A percentile compares a stretch with the other conserved stretches of the same genome.
Evolutionary conservation across 352 stramenopile genomes (phyloP).

Genomic region (Globisporangium sylvaticum): DNA sequence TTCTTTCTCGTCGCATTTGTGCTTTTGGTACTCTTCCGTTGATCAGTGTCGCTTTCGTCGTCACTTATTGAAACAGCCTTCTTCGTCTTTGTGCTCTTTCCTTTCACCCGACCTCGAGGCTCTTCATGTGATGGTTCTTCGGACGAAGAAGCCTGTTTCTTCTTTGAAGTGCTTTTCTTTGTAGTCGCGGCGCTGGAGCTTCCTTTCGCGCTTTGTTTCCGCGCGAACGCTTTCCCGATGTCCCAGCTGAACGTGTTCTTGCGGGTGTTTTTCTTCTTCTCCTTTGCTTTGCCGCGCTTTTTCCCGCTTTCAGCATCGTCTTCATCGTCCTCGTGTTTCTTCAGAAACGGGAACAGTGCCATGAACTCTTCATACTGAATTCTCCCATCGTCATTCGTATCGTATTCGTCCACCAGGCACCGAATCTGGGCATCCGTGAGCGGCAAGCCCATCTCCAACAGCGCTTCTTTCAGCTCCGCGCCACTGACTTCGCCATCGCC

Average conservation of each 20-base stretch:
- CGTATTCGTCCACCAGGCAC: conserved; percentile 63
- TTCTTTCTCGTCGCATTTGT: not conserved
- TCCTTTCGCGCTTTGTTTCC: conserved; percentile 35
- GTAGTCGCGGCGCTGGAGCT: conserved; percentile 1
- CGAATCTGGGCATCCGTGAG: conserved; percentile 62
- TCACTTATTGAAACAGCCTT: not conserved
- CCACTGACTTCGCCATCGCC: conserved; percentile 49
- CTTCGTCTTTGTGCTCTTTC: conserved; percentile 6
- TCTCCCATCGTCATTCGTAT: conserved; percentile 49
- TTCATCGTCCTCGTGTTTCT: conserved; percentile 3
- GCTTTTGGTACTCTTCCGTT: not conserved
- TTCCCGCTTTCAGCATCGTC: conserved; percentile 10
- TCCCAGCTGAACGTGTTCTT: conserved; percentile 73
- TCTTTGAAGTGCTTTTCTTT: conserved; percentile 7
- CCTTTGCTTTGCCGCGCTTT: conserved; percentile 2
- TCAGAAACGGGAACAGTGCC: conserved; percentile 30
- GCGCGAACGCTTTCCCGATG: conserved; percentile 61
- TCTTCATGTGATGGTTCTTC: conserved; percentile 4
- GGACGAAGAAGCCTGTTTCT: conserved; percentile 15
- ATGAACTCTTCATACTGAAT: conserved; percentile 65
- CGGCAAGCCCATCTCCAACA: conserved; percentile 61
- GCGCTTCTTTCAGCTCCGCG: conserved; percentile 47
- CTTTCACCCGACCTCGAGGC: not conserved
- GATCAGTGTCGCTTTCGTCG: not conserved
- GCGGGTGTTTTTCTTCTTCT: conserved; percentile 43